These are phyloP conservation scores for Santalum album DNA, from an alignment of 164 flowering plant species.

Conservation along the genomic window DNA sequence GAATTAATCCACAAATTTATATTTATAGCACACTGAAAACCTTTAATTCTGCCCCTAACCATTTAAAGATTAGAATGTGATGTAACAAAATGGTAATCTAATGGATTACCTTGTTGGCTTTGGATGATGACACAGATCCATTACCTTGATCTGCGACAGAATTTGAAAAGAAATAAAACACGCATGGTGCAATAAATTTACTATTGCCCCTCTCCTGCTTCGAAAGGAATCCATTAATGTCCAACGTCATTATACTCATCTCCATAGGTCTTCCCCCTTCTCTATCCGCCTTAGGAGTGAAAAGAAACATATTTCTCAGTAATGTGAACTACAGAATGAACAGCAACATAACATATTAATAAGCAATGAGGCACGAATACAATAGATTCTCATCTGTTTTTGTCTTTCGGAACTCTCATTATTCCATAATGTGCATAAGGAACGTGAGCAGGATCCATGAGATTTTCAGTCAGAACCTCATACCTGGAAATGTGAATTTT, in stretches of 20 bases:
- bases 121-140: conserved; percentile 25
- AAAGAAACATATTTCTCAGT: conserved; percentile 9
- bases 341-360: neutral
- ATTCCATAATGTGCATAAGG: conserved; percentile 87
- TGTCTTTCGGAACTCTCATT: conserved; percentile 27
- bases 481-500: conserved; percentile 52
- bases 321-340: neutral
- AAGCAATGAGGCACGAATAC: conserved; percentile 1
- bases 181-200: conserved; percentile 59
- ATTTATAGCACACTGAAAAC: neutral
- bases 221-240: conserved; percentile 44
- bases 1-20: too few relatives aligned
- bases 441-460: conserved; percentile 96
- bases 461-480: conserved; percentile 78
- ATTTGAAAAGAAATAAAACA: conserved; percentile 31
- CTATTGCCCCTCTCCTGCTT: conserved; percentile 33
- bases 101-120: conserved; percentile 26
- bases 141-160: conserved; percentile 13
- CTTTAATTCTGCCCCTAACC: too few relatives aligned
- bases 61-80: too few relatives aligned
- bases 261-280: conserved; percentile 80
- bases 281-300: conserved; percentile 57
- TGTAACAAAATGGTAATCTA: neutral
- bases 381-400: conserved; percentile 34
- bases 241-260: conserved; percentile 34